These are phyloP conservation scores for Colletotrichum musicola DNA, from an alignment of 2,329 filamentous ascomycete species.

Conservation along the genomic window DNA sequence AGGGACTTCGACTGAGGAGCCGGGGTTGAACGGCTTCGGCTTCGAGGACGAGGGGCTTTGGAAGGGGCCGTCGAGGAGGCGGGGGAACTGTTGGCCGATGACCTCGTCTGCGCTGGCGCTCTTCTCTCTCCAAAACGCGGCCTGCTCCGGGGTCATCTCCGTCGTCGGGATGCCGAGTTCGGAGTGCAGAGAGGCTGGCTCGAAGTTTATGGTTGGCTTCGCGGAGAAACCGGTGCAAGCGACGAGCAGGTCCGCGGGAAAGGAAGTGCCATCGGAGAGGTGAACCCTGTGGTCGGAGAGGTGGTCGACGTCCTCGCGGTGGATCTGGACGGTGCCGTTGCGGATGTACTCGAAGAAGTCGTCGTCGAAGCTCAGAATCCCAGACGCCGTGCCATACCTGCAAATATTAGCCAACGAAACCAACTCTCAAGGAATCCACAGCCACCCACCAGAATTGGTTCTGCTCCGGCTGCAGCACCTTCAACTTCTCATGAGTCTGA, in stretches of 20 bases:
- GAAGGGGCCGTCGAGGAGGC: conserved; percentile 37
- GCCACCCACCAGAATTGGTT: conserved; percentile 55
- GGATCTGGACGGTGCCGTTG: conserved; percentile 64
- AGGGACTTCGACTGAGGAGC: conserved; percentile 29
- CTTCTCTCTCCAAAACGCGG: conserved; percentile 36
- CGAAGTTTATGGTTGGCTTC: conserved; percentile 42
- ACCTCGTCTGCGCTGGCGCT: conserved; percentile 36
- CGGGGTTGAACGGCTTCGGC: conserved; percentile 38
- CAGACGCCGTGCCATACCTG: conserved; percentile 68
- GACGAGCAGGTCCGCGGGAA: conserved; percentile 62
- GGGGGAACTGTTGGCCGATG: conserved; percentile 39
- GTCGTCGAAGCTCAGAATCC: conserved; percentile 71
- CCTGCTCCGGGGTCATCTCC: conserved; percentile 33
- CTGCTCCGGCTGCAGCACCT: conserved; percentile 53
- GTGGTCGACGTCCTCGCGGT: conserved; percentile 65
- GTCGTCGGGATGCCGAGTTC: conserved; percentile 42
- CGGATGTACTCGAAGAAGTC: conserved; percentile 69
- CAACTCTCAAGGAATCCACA: conserved; percentile 43
- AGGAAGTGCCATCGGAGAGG: conserved; percentile 57
- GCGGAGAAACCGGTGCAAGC: conserved; percentile 43
- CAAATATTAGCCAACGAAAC: neutral
- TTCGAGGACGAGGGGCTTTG: conserved; percentile 27
- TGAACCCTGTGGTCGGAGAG: conserved; percentile 60
- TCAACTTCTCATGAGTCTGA: conserved; percentile 57
- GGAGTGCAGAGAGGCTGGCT: conserved; percentile 36